Evolutionary conservation across 2,329 filamentous ascomycete genomes (phyloP).

Genomic region (Aspergillus transmontanensis): DNA sequence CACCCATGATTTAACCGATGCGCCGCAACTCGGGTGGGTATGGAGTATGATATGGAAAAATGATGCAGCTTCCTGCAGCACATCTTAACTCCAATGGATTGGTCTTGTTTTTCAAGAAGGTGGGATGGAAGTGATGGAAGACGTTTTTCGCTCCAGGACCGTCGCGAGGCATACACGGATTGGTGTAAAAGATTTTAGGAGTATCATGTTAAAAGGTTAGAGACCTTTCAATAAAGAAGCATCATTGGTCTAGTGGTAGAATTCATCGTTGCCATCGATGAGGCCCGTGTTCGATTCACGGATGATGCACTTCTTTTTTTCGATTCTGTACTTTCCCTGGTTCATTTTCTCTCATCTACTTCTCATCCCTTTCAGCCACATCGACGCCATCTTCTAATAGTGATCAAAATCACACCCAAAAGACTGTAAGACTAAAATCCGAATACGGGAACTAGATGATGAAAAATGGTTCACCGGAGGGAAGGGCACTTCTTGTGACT

Average conservation of each 20-base stretch:
- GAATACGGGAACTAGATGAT: too few relatives aligned
- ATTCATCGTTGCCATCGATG: slow-evolving; percentile 51
- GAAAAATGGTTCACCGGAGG: too few relatives aligned
- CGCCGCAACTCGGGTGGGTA: not conserved
- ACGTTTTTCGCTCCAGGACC: too few relatives aligned
- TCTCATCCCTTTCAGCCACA: not conserved
- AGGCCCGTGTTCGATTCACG: slow-evolving; percentile 52
- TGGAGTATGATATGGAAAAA: not conserved
- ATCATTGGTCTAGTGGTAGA: slow-evolving; percentile 51
- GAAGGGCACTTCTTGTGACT: too few relatives aligned
- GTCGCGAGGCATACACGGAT: too few relatives aligned
- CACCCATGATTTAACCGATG: not conserved
- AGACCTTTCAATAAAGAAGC: slow-evolving; percentile 18
- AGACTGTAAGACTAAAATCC: too few relatives aligned
- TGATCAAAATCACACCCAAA: too few relatives aligned
- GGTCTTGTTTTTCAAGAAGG: not conserved
- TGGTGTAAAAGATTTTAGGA: too few relatives aligned
- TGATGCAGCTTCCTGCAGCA: too few relatives aligned
- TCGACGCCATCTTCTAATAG: not conserved
- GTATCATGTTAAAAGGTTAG: not conserved
- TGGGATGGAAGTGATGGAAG: too few relatives aligned
- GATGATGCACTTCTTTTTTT: slow-evolving; percentile 41
- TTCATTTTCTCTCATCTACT: not conserved
- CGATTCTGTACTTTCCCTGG: not conserved
- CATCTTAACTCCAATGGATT: not conserved